Conservation (phyloP, 2,329 filamentous ascomycete species). For the Tetracladium maxilliforme region DNA sequence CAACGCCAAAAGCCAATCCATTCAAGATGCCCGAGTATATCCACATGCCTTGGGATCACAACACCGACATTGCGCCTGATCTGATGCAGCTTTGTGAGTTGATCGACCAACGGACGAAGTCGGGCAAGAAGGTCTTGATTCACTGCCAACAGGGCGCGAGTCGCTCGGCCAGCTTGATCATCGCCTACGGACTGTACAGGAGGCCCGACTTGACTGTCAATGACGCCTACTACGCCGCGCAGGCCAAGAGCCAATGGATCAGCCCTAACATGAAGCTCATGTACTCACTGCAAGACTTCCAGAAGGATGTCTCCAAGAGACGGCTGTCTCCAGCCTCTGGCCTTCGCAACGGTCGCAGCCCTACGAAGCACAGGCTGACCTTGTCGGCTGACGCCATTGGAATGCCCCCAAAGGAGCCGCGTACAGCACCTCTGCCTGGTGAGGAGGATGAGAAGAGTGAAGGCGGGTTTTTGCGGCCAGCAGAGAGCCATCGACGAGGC, state of each 20-base stretch:
- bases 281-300: constrained; percentile 77
- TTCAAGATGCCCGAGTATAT: constrained; percentile 61
- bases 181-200: constrained; percentile 71
- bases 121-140: constrained; percentile 65
- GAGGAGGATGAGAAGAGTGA: no score
- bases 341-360: constrained; percentile 34
- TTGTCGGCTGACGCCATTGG: constrained; percentile 44
- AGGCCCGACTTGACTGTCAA: constrained; percentile 66
- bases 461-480: no score
- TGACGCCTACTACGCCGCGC: constrained; percentile 69
- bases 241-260: constrained; percentile 74
- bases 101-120: constrained; percentile 57
- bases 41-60: constrained; percentile 79
- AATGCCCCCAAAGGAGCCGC: constrained; percentile 28
- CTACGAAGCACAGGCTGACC: constrained; percentile 44
- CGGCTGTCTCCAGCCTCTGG: constrained; percentile 33
- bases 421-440: constrained; percentile 43
- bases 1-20: constrained; percentile 37
- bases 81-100: constrained; percentile 60
- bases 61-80: constrained; percentile 71
- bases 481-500: constrained; percentile 31
- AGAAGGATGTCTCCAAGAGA: constrained; percentile 35
- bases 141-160: constrained; percentile 82
- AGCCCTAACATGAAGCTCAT: constrained; percentile 86
- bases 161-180: constrained; percentile 72